phyloP scores from a whole-genome alignment of 768 basidiomycete genomes.

The Russula foetens region DNA sequence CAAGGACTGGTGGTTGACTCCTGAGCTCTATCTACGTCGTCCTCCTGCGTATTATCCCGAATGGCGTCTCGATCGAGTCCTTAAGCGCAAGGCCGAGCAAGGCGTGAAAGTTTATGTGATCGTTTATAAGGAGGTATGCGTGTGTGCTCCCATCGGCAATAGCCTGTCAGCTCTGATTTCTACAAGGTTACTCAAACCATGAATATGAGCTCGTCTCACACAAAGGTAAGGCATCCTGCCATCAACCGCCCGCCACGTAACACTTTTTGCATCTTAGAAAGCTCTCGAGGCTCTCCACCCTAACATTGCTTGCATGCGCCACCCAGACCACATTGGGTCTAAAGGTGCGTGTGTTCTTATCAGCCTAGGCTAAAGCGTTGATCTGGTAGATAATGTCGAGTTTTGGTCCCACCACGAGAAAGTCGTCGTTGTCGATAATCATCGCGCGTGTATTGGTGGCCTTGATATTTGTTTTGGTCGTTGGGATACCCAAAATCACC shows the following conservation, averaged over 20 bases:
- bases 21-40: conserved; percentile 89
- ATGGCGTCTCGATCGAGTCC: conserved; percentile 80
- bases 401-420: conserved; percentile 96
- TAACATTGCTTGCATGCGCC: conserved; percentile 84
- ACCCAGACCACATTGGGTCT: conserved; percentile 83
- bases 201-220: conserved; percentile 80
- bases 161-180: background rate
- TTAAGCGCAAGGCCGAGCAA: conserved; percentile 82
- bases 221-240: conserved; percentile 42
- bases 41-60: conserved; percentile 80
- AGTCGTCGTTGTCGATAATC: conserved; percentile 84
- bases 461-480: conserved; percentile 95
- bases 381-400: conserved; percentile 53
- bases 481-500: conserved; percentile 91
- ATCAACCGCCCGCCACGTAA: background rate
- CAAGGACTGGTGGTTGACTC: conserved; percentile 91
- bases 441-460: conserved; percentile 82
- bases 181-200: conserved; percentile 80
- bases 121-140: conserved; percentile 88
- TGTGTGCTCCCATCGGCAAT: background rate
- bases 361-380: background rate
- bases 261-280: conserved; percentile 33
- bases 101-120: conserved; percentile 89
- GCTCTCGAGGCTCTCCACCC: conserved; percentile 75
- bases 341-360: conserved; percentile 37